phyloP scores from a whole-genome alignment of 352 stramenopile species.

The Phytophthora hibernalis region DNA sequence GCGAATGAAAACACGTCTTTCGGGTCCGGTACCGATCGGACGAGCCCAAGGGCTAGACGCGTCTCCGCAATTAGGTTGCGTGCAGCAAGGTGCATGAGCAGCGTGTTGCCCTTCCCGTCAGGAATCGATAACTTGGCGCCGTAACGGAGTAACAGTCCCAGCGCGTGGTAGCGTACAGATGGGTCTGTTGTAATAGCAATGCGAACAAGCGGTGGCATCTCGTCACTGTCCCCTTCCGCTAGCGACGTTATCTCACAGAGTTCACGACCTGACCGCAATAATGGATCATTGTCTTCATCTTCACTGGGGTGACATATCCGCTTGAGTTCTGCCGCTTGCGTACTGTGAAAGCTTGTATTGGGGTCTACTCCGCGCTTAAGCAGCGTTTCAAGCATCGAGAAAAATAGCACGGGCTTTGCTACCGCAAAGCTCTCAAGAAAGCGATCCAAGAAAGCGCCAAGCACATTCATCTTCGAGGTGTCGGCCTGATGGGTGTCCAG shows the following conservation, averaged over 20 bases:
- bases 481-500: conserved; percentile 51
- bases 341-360: conserved; percentile 54
- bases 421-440: conserved; percentile 45
- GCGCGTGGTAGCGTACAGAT: conserved; percentile 39
- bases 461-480: conserved; percentile 49
- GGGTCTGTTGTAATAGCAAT: conserved; percentile 45
- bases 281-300: conserved; percentile 13
- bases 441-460: conserved; percentile 63
- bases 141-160: conserved; percentile 66
- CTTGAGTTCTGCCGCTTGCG: conserved; percentile 15
- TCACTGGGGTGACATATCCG: conserved; percentile 2
- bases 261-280: conserved; percentile 34
- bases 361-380: conserved; percentile 64
- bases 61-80: conserved; percentile 59
- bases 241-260: conserved; percentile 52
- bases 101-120: conserved; percentile 64
- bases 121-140: conserved; percentile 54
- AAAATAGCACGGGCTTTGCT: conserved; percentile 30
- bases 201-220: conserved; percentile 56
- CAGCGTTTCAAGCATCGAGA: conserved; percentile 55
- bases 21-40: conserved; percentile 51
- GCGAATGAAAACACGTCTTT: conserved; percentile 35
- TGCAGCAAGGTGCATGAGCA: conserved; percentile 67
- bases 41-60: conserved; percentile 53
- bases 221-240: conserved; percentile 28